A percentile compares a stretch with the other conserved stretches of the same genome.
Evolutionary conservation across 2,329 filamentous ascomycete genomes (phyloP).

Genomic region (Gremmenia infestans): DNA sequence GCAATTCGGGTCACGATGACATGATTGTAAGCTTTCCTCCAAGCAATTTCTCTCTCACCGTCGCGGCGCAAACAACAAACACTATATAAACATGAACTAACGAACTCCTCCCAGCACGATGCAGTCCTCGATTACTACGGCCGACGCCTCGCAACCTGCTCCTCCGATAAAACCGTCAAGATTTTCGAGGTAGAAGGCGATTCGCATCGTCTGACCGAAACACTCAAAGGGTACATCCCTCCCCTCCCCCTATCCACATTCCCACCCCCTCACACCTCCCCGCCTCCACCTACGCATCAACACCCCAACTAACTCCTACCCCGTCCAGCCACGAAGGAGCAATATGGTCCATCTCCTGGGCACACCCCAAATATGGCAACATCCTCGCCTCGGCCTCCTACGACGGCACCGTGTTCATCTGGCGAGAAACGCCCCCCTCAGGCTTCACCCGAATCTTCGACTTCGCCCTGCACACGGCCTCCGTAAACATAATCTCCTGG

Average conservation of each 20-base stretch:
- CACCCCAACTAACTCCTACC: conserved; percentile 14
- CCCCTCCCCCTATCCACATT: neutral
- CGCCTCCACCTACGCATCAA: neutral
- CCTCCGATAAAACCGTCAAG: conserved; percentile 97
- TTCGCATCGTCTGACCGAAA: conserved; percentile 82
- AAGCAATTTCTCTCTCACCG: neutral
- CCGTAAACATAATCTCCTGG: conserved; percentile 95
- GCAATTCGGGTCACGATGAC: conserved; percentile 90
- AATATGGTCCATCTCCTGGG: conserved; percentile 97
- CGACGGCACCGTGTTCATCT: conserved; percentile 97
- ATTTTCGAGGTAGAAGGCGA: conserved; percentile 98
- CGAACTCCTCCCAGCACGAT: conserved; percentile 64
- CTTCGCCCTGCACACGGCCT: conserved; percentile 89
- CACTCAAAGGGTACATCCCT: conserved; percentile 75
- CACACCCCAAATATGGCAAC: conserved; percentile 96
- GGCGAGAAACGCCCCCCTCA: conserved; percentile 82
- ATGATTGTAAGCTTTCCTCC: conserved; percentile 73
- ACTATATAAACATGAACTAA: neutral
- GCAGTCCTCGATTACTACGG: conserved; percentile 98
- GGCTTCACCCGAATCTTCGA: conserved; percentile 73
- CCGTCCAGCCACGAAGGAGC: conserved; percentile 79
- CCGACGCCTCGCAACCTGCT: conserved; percentile 91
- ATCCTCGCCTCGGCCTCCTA: conserved; percentile 94
- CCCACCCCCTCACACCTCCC: neutral
- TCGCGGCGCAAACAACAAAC: neutral